These are phyloP conservation scores for Wolfiporia cocos DNA, from an alignment of 1,284 basidiomycete species.

Conservation along the genomic window DNA sequence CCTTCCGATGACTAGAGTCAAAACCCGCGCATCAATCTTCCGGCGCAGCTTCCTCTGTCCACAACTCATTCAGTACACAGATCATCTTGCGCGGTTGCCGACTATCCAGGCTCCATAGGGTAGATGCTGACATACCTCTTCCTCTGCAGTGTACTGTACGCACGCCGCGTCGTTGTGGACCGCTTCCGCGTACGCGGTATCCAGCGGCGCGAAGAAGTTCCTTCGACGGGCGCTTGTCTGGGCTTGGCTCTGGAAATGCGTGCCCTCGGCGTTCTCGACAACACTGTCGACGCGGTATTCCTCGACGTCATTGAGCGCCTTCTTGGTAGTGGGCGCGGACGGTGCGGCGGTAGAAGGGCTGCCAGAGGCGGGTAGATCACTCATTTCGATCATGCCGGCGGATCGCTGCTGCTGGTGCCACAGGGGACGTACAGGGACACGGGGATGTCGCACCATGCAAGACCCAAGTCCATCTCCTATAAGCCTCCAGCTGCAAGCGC, in stretches of 20 bases:
- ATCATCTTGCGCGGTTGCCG: neutral
- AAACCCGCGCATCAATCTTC: conserved; percentile 42
- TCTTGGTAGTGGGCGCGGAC: no score
- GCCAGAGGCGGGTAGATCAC: no score
- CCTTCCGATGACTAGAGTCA: conserved; percentile 43
- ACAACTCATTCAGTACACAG: neutral
- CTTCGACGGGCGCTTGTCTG: conserved; percentile 9
- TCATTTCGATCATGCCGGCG: no score
- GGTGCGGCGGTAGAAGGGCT: no score
- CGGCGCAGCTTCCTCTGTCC: conserved; percentile 27
- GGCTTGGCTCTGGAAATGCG: conserved; percentile 20
- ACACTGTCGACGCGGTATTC: conserved; percentile 5
- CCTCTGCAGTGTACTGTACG: conserved; percentile 39
- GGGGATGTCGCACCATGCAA: no score
- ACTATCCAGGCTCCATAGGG: no score
- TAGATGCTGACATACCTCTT: conserved; percentile 41
- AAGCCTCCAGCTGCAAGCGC: no score
- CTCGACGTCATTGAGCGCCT: conserved; percentile 10
- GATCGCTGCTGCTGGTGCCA: no score
- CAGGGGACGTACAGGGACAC: no score
- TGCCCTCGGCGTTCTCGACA: conserved; percentile 19
- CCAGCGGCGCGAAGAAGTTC: conserved; percentile 43
- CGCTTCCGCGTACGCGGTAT: conserved; percentile 38
- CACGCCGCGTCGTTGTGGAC: conserved; percentile 41
- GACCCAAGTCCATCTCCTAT: no score